Base-by-base conservation (phyloP, 306 rosid genomes). In the Carpinus fangiana region DNA sequence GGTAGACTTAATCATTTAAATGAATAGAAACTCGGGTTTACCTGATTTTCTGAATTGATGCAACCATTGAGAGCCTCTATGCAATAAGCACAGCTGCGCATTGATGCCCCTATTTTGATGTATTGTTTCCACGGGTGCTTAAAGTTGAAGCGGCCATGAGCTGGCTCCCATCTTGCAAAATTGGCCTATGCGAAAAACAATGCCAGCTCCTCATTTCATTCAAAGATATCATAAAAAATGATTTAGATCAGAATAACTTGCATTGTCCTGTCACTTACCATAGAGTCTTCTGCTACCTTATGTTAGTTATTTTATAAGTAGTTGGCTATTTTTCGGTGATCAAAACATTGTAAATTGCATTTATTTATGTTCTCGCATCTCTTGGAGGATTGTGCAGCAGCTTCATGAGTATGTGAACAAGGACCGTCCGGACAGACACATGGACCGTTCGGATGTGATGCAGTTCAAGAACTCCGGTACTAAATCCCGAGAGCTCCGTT, bases 151-250 rank as follows among this genome's bases (percentile, higher is more conserved):
- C 82, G 74, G n/a, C 98, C 96, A 12, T 91, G 98, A 0, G 89
- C 87, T 1, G 97, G 98, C 43, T 95, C 99, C 99, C 99, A 95
- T 84, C 91, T 85, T 4, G 97, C 97, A 52, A 93, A 86, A 77
- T 89, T 95, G 4, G 98, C 98, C 99, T 95, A 31, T 4, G 13
- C 54, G 61, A 41, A 34, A 41, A 34, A 20, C n/a, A 70, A 70
- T 28, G 10, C 3, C 12, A 31, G 72, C n/a, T 47, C 36, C 72
- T 21, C 46, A 43, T 5, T 45, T 43, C 55, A 70, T 9, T 16
- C 74, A 46, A 54, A 12, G 56, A 9, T 8, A 47, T 2, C 54
- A 45, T 17, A 47, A 11, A 54, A 7, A 0, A 7, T 10, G 36
- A 62, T 12, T 12, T 34, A 1, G 10, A 76, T 3, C 12, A 28